Base-by-base conservation (phyloP, 2,329 filamentous ascomycete species). In the Pyricularia sp. region DNA sequence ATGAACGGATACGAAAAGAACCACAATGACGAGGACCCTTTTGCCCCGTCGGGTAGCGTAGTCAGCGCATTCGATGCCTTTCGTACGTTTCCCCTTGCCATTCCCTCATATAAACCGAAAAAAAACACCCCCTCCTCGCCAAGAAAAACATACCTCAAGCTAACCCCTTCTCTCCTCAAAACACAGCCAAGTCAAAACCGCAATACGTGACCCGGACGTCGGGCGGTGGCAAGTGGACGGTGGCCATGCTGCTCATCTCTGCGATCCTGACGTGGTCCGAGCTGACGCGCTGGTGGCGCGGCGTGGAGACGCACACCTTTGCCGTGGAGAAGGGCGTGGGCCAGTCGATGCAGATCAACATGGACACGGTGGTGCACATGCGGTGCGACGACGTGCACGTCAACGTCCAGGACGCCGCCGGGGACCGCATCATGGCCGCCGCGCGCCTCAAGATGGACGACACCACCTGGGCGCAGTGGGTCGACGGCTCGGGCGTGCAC, bases 21-120 rank as follows among this genome's bases (percentile, higher is more conserved):
- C 73, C 84, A 84, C 73, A 85, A 94, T 74, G 86, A 93, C 76
- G 93, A 97, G 75, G 90, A 91, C 78, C 82, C 87, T 72, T 97
- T 97, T 81, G 91, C 87, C 76, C 89, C 92, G 74, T 90, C 90
- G 77, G 85, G 87, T 69, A 84, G 81, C 78, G 86, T 90, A 69
- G 88, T 97, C 75, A 90, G 90, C 79, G 93, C 94, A 70, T 99
- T 99, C 80, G 95, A 99, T 83, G 94, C 94, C 73, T 99, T 99
- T 79, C 94, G 93, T 97, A 87, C 77, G 92, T 74, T 58, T 64
- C 31, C 63, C 67, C 33, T n/a, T 36, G 23, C 58, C 42, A 12
- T 64, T 25, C 25, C 20, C 31, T 1, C 12, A 17, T 4, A 26
- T 9, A 7, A 64, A 28, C 30, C 61, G 14, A 65, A 30, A 1